Evolutionary conservation across 345 rosid genomes (phyloP), one percentile per base, ranked within the genome.

Genomic region (Sonneratia caseolaris): DNA sequence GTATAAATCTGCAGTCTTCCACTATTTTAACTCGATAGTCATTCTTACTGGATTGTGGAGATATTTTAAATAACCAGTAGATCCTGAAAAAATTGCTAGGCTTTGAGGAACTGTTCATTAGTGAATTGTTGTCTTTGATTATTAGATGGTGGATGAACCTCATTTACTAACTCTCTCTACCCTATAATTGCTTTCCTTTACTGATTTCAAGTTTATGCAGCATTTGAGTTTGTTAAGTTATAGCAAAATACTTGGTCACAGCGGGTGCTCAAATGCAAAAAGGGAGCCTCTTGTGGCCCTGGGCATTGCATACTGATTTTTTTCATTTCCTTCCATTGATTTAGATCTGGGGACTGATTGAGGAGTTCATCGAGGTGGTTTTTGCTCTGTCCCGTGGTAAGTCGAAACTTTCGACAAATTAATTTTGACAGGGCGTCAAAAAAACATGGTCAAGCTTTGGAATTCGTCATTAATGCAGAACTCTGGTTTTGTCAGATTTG

Each of bases 321-420:
- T 42, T 43, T 70, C 32, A 70, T 51, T 6, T 72, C 27, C 70
- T 21, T 72, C 72, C 65, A 35, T 69, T 43, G 15, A n/a, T 78
- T 70, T 85, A 91, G 96, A 75, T 88, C 82, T 87, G 82, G 81
- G 82, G 81, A 53, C 85, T 81, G 73, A 83, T 91, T 66, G 89
- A 91, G 79, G 88, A 89, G 73, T 89, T 87, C 76, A 86, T 92
- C 75, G 87, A 86, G 78, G 80, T 77, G 37, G 84, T 88, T 49
- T 95, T 87, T 71, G 68, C 94, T 48, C 88, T 95, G 35, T 95
- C 87, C 67, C 88, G 90, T 86, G 99, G 97, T 89, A 77, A 70
- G 68, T 10, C 55, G 37, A 67, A 56, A 18, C 68, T 70, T 69
- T 64, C 37, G 65, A 21, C 27, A 0, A 21, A 55, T 37, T 71